Base-by-base conservation (phyloP, 164 flowering plant species). In the Stephania yunnanensis region DNA sequence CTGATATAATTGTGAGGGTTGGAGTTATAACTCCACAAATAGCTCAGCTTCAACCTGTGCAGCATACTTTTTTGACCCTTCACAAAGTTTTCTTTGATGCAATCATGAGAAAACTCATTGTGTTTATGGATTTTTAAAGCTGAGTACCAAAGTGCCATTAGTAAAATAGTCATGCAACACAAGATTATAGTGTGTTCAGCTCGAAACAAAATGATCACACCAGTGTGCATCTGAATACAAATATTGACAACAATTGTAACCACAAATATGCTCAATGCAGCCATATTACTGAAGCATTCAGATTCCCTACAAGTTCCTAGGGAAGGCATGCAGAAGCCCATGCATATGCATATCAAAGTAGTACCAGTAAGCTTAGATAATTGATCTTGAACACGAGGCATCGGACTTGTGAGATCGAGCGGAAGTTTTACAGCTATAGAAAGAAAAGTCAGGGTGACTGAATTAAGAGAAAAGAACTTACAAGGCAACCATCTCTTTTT, bases 321-420 rank as follows among this genome's bases (percentile, higher is more conserved):
- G 3, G 76, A 74, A 74, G 70, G 76, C 70, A 66, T 45, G 44
- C 30, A 29, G 8, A 46, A 65, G 29, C 70, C 58, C 70, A 75
- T 68, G 15, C 25, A 75, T n/a, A 53, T 36, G 42, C 72, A 75
- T n/a, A 75, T 42, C 0, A 36, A 53, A n/a, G 72, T 17, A 42
- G 67, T 75, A n/a, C 72, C 64, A 42, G 48, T 75, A n/a, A 75
- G 72, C 66, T 75, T 75, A n/a, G 77, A 69, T 36, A 75, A 9
- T 36, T 36, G 72, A 25, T 75, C 72, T n/a, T 36, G 46, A 53
- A 52, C 29, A 19, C 50, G 52, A 2, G 77, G 77, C 77, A 75
- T 75, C 2, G 52, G 7, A 5, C 72, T 75, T 10, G 72, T 75
- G 44, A 68, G 77, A 69, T 75, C 77, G 42, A 36, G 42, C 1